Base-by-base conservation (phyloP, 768 basidiomycete species). In the Mycena alexandri region DNA sequence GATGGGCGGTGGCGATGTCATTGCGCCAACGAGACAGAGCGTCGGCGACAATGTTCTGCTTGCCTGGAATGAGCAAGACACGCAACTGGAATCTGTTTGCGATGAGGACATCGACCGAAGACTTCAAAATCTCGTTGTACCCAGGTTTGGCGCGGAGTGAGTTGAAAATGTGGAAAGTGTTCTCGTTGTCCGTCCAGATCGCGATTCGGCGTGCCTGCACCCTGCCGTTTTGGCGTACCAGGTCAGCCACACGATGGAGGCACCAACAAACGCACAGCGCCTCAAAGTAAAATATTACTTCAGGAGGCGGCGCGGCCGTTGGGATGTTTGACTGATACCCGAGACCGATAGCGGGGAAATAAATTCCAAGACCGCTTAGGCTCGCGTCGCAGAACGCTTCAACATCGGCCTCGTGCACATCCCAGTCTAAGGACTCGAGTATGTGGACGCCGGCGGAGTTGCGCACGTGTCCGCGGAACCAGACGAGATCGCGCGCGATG, bases 391-490 rank as follows among this genome's bases (percentile, higher is more conserved):
- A 72, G 21, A 73, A 75, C 2, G 75, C 51, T 12, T 0, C 3
- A 24, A 11, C 9, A 54, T n/a, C n/a, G n/a, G n/a, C n/a, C n/a
- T n/a, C n/a, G n/a, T n/a, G n/a, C n/a, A n/a, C n/a, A n/a, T n/a
- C 42, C 77, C 79, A 79, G 0, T 62, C 64, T 0, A 58, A 16
- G 0, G 75, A 61, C 1, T 69, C 33, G 3, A 81, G 46, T 2
- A 80, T n/a, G 6, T 51, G 66, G 3, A 82, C 61, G 0, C 81
- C 79, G 5, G 52, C 12, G 0, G 72, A 71, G 0, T 4, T 0
- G 0, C 63, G 13, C 0, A 84, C 19, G 43, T 78, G 76, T 11
- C 73, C 29, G 0, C 52, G 53, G 0, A 81, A 69, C 84, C 85
- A 86, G 0, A 0, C 0, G 6, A 82, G 62, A 21, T 84, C 81